Evolutionary conservation across 2,329 filamentous ascomycete species (phyloP), one percentile per base, ranked within the genome.

Genomic region (Hyphodiscus sp.): DNA sequence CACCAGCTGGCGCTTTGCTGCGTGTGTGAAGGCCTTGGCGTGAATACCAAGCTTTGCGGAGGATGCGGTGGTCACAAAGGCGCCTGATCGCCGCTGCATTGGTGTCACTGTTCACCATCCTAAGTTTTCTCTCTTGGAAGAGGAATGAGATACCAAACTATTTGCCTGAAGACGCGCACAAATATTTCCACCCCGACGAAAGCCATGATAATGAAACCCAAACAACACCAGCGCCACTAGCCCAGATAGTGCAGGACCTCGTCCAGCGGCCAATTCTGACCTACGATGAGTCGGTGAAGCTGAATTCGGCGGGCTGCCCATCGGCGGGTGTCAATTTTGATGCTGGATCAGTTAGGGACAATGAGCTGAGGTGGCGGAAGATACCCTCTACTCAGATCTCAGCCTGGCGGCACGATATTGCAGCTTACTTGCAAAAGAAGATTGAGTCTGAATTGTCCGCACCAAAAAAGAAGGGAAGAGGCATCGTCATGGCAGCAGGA

Each of bases 401-500:
- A 18, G 41, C 42, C 8, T 61, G 58, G 58, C 57, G 58, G 6
- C 20, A 58, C 29, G 47, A 43, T 18, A 61, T 61, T 15, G 55
- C 49, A 3, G 42, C 13, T 16, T 29, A 61, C 26, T 20, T 61
- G 11, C 20, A 45, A 33, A 29, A 47, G 13, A 54, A 55, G 44
- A 41, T 11, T n/a, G 45, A 13, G 13, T 51, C 51, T 13, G 8
- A 47, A 49, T 26, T 26, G 44, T 26, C 23, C 8, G 23, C 23
- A 26, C 45, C 47, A 19, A 41, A 38, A 15, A 51, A 52, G 33
- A 23, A 19, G 4, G 54, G 54, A 45, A 51, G 57, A 54, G 58
- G 58, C 20, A 59, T 61, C 23, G 58, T 61, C 7, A 61, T 61
- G 58, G 58, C 58, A 41, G 58, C 58, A 18, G 58, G 58, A 38